Base-by-base conservation (phyloP, 768 basidiomycete genomes). In the Phylloporus sp. region DNA sequence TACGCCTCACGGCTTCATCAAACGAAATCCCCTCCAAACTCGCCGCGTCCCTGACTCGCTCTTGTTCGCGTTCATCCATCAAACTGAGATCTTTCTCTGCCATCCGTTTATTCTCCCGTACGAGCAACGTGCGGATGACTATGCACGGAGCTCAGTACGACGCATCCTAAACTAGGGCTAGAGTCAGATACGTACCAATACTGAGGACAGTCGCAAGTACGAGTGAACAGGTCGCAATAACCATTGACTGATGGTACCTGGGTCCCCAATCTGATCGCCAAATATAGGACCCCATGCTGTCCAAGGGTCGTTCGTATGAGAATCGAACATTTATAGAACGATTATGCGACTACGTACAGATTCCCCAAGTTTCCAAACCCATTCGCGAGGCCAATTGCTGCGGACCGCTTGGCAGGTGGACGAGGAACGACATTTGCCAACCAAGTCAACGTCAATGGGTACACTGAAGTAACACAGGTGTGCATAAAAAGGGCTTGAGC, bases 241-340 rank as follows among this genome's bases (percentile, higher is more conserved):
- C 73, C 82, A 85, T 82, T 2, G 81, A 82, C 45, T 71, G 80
- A 49, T 82, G 82, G 54, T 85, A 86, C 51, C 74, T 57, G 0
- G 82, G 84, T 4, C 79, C 72, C 83, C 83, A 86, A 18, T 68
- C 63, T 5, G 77, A 60, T 58, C 80, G 79, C 84, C 84, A 86
- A 0, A 78, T 76, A 55, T 78, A 84, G 0, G 82, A 82, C 10
- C 81, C 80, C 61, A 81, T 81, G 3, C 82, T 84, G 26, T 28
- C 15, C 2, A 40, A 15, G 23, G 5, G 16, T n/a, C 40, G 8
- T 23, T 16, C 4, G 26, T 44, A 8, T 41, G 28, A 26, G 9
- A 35, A 6, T 6, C 6, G n/a, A 28, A 23, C 9, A n/a, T n/a
- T n/a, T n/a, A n/a, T n/a, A 16, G 22, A 10, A 34, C 18, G 6